Evolutionary conservation across 306 rosid genomes (phyloP), one percentile per base, ranked within the genome.

Genomic region (Cicer yamashitae): DNA sequence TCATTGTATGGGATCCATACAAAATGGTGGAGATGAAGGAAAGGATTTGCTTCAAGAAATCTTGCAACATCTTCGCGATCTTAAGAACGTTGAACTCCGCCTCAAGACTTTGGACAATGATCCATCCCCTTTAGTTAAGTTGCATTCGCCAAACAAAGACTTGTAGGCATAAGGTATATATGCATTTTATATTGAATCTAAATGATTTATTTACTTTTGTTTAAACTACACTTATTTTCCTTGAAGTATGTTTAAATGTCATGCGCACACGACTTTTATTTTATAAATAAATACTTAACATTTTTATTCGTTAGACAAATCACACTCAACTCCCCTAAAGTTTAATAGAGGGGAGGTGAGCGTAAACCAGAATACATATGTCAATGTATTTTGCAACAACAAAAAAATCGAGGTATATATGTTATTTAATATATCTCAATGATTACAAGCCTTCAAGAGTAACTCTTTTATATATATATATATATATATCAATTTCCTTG

Each of bases 21-120:
- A 88, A 76, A 79, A 86, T 45, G 97, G 94, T 30, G 97, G 96
- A 64, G 91, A 88, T 57, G 90, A 88, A 63, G 97, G 96, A 52
- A 73, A 62, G 51, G 89, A 85, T 77, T 82, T 89, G 70, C 90
- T 91, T 74, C 91, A 91, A 76, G 97, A 89, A 78, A 86, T 86
- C 58, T 77, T 91, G 84, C 88, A 85, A 57, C 90, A 91, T 86
- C 83, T 89, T 63, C 87, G 88, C 6, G 97, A 89, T 84, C 83
- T 91, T 12, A 91, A 82, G 86, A 79, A 17, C 1, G 89, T 89
- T 25, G 97, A 91, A 68, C 81, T 80, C 7, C 81, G 82, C 2
- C 22, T 83, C 10, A 85, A 77, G 69, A 81, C 47, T 77, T 80
- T 81, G 71, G 83, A 44, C 54, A 83, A 74, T 80, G 84, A 83